A percentile compares a stretch with the other conserved stretches of the same genome.
phyloP scores from a whole-genome alignment of 2,329 filamentous ascomycete species.

The Hortaea sp. region DNA sequence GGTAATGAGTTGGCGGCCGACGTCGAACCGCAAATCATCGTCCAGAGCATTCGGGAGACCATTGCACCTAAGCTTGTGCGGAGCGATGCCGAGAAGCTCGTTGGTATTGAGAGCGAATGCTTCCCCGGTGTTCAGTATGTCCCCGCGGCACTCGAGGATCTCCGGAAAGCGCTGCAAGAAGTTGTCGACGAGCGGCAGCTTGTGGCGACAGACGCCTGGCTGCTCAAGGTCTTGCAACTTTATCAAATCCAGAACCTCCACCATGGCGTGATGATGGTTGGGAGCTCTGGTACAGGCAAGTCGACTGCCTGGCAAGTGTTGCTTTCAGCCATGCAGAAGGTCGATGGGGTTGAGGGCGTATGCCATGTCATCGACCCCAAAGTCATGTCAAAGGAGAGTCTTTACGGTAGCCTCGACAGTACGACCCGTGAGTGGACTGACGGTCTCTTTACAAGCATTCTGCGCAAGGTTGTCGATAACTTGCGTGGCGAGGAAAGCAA shows the following conservation, averaged over 20 bases:
- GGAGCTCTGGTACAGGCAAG: slow-evolving; percentile 94
- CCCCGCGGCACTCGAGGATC: slow-evolving; percentile 69
- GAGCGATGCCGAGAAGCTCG: slow-evolving; percentile 81
- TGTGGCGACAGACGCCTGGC: slow-evolving; percentile 88
- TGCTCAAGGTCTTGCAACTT: slow-evolving; percentile 91
- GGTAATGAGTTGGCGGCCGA: slow-evolving; percentile 45
- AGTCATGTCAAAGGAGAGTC: slow-evolving; percentile 97
- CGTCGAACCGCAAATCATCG: slow-evolving; percentile 92
- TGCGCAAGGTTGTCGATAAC: slow-evolving; percentile 98
- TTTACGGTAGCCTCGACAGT: slow-evolving; percentile 91
- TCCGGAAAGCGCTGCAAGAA: slow-evolving; percentile 71
- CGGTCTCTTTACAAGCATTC: slow-evolving; percentile 91
- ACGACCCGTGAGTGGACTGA: slow-evolving; percentile 99
- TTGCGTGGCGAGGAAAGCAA: slow-evolving; percentile 93
- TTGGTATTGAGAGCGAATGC: slow-evolving; percentile 67
- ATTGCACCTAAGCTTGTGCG: slow-evolving; percentile 96
- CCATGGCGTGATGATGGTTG: slow-evolving; percentile 99
- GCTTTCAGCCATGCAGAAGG: slow-evolving; percentile 78
- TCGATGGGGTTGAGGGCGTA: slow-evolving; percentile 86
- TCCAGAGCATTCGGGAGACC: slow-evolving; percentile 95
- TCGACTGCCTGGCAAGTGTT: slow-evolving; percentile 90
- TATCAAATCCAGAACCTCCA: slow-evolving; percentile 98
- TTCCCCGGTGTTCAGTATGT: slow-evolving; percentile 93
- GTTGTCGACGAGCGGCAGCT: slow-evolving; percentile 78
- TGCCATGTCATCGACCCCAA: slow-evolving; percentile 98